phyloP scores from a whole-genome alignment of 345 rosid genomes.

The Reutealis trisperma region DNA sequence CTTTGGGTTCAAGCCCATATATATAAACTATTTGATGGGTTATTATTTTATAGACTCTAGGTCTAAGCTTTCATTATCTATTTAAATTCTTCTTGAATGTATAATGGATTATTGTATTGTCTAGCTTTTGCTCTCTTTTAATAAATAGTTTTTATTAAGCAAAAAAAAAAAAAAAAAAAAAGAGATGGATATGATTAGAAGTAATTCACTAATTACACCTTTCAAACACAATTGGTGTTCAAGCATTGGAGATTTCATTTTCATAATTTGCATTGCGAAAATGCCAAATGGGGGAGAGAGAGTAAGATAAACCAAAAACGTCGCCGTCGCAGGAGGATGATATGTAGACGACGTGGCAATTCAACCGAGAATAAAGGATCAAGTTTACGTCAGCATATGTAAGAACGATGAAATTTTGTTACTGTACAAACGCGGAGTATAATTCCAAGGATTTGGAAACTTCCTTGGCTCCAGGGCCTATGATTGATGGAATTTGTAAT shows the following conservation, averaged over 20 bases:
- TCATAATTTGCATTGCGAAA: not conserved
- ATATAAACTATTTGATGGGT: too few relatives aligned
- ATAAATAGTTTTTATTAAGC: too few relatives aligned
- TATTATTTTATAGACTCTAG: too few relatives aligned
- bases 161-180: too few relatives aligned
- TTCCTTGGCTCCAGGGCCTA: not conserved
- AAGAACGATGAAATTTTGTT: not conserved
- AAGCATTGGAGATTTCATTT: not conserved
- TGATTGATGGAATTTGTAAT: too few relatives aligned
- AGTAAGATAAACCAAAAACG: not conserved
- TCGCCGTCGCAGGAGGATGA: not conserved
- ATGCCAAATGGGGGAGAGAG: not conserved
- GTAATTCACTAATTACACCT: not conserved
- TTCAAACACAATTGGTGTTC: not conserved
- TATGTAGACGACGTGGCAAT: not conserved
- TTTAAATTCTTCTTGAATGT: too few relatives aligned
- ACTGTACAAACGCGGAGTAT: not conserved
- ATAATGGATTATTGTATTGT: too few relatives aligned
- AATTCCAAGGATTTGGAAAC: not conserved
- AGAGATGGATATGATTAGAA: not conserved
- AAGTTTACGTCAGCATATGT: not conserved
- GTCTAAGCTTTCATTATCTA: too few relatives aligned
- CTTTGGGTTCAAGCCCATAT: too few relatives aligned
- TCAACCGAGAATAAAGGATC: not conserved
- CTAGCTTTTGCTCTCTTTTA: too few relatives aligned